A percentile compares a stretch with the other conserved stretches of the same genome.
phyloP scores from a whole-genome alignment of 192 early-diverging fungal species.

The Spinellus fusiger region DNA sequence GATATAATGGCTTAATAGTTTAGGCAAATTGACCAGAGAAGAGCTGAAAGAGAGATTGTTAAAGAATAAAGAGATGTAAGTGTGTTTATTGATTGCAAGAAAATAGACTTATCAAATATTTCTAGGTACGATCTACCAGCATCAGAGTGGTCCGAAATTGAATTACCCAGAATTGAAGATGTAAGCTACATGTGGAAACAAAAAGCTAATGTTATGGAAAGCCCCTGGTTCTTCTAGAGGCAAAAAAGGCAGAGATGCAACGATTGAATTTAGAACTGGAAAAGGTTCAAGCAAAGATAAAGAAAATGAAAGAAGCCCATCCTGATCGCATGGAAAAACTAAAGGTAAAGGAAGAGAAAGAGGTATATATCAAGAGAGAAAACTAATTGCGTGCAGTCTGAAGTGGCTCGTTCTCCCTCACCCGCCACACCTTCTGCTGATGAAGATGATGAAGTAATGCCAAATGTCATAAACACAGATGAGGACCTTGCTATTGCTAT shows the following conservation, averaged over 20 bases:
- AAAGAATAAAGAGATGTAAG: conserved; percentile 72
- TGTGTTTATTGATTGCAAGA: too few relatives aligned
- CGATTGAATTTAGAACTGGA: conserved; percentile 53
- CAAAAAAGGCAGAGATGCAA: conserved; percentile 56
- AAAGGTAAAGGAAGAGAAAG: conserved; percentile 2
- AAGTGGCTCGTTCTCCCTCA: not conserved
- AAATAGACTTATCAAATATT: too few relatives aligned
- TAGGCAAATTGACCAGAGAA: conserved; percentile 46
- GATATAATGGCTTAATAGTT: not conserved
- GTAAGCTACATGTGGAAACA: conserved; percentile 36
- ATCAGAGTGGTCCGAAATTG: conserved; percentile 65
- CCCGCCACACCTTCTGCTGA: conserved; percentile 2
- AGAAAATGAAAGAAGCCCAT: conserved; percentile 28
- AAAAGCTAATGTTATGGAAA: not conserved
- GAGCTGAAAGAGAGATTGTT: conserved; percentile 63
- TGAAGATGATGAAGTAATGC: not conserved
- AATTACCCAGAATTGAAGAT: conserved; percentile 65
- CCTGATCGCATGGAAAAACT: conserved; percentile 22
- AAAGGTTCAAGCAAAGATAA: conserved; percentile 52
- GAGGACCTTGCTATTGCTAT: conserved; percentile 22
- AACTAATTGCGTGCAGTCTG: not conserved
- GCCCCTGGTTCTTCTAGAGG: conserved; percentile 44
- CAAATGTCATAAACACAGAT: not conserved
- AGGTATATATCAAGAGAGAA: not conserved
- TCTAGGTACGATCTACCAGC: conserved; percentile 69